Conservation (phyloP, 306 rosid species). For the Senna siamea region DNA sequence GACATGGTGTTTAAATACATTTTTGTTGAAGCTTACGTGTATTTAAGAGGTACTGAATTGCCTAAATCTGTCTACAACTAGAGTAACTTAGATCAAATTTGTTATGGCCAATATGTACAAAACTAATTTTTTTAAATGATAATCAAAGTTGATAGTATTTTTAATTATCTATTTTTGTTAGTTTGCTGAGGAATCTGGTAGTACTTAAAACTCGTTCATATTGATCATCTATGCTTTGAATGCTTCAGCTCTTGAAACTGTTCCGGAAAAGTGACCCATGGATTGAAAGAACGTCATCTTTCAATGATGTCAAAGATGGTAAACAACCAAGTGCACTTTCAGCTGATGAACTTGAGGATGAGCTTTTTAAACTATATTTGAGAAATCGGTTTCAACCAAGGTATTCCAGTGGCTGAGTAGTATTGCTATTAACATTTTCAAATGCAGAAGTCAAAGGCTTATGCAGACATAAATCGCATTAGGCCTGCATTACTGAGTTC, state of each 20-base stretch:
- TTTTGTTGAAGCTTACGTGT: no score
- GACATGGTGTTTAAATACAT: no score
- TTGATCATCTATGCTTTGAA: conserved; percentile 37
- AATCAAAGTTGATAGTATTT: conserved; percentile 1
- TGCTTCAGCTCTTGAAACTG: conserved; percentile 63
- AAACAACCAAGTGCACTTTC: conserved; percentile 45
- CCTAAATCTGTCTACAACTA: background rate
- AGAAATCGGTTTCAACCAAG: conserved; percentile 69
- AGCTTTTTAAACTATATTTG: conserved; percentile 60
- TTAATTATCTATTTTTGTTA: background rate
- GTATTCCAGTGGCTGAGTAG: conserved; percentile 42
- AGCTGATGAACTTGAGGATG: conserved; percentile 52
- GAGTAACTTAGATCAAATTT: background rate
- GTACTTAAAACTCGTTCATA: background rate
- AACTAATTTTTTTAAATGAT: no score
- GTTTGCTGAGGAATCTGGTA: conserved; percentile 7
- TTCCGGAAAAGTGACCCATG: conserved; percentile 75
- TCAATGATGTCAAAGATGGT: conserved; percentile 24
- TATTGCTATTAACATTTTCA: background rate
- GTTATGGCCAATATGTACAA: conserved; percentile 16
- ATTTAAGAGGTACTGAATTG: no score
- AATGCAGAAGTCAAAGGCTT: background rate
- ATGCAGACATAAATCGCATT: conserved; percentile 4
- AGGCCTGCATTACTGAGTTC: background rate
- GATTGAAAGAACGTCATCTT: conserved; percentile 45